A percentile compares a stretch with the other conserved stretches of the same genome.
phyloP scores from a whole-genome alignment of 768 basidiomycete species.

The Galerina sulciceps region DNA sequence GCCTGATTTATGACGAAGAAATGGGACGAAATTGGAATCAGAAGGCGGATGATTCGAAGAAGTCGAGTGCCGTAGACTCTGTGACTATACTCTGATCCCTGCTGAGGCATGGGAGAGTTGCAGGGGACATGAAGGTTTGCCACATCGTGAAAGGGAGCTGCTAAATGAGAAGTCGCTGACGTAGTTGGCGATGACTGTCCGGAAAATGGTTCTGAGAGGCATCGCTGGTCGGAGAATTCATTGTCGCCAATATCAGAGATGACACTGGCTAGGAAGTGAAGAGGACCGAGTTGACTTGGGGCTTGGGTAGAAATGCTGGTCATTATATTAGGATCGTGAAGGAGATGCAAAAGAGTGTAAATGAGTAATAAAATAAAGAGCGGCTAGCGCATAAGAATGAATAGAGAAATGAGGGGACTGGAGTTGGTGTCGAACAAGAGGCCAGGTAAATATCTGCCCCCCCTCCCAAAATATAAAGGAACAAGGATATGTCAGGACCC shows the following conservation, averaged over 20 bases:
- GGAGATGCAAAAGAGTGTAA: slow-evolving; percentile 25
- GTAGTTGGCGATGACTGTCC: slow-evolving; percentile 24
- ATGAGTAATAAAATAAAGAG: slow-evolving; percentile 23
- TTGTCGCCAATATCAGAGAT: slow-evolving; percentile 28
- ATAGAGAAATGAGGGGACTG: slow-evolving; percentile 21
- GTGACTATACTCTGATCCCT: slow-evolving; percentile 16
- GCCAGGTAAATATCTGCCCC: slow-evolving; percentile 13
- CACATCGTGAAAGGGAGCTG: slow-evolving; percentile 22
- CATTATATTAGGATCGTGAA: slow-evolving; percentile 37
- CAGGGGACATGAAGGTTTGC: slow-evolving; percentile 31
- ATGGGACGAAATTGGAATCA: slow-evolving; percentile 27
- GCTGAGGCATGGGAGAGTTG: slow-evolving; percentile 20
- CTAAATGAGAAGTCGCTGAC: slow-evolving; percentile 11
- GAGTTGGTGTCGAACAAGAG: slow-evolving; percentile 13
- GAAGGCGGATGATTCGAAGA: slow-evolving; percentile 29
- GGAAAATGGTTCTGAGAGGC: slow-evolving; percentile 18
- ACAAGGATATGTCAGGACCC: slow-evolving; percentile 28
- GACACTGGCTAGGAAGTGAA: slow-evolving; percentile 42
- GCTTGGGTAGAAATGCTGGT: slow-evolving; percentile 18
- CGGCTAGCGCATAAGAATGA: slow-evolving; percentile 38
- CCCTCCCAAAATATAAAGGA: slow-evolving; percentile 24
- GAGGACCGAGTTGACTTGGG: slow-evolving; percentile 30
- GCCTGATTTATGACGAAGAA: slow-evolving; percentile 30
- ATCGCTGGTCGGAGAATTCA: slow-evolving; percentile 16
- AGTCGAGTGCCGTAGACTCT: slow-evolving; percentile 33